A percentile compares a stretch with the other conserved stretches of the same genome.
These are phyloP conservation scores for Mycena rosella DNA, from an alignment of 768 basidiomycete genomes.

Conservation along the genomic window DNA sequence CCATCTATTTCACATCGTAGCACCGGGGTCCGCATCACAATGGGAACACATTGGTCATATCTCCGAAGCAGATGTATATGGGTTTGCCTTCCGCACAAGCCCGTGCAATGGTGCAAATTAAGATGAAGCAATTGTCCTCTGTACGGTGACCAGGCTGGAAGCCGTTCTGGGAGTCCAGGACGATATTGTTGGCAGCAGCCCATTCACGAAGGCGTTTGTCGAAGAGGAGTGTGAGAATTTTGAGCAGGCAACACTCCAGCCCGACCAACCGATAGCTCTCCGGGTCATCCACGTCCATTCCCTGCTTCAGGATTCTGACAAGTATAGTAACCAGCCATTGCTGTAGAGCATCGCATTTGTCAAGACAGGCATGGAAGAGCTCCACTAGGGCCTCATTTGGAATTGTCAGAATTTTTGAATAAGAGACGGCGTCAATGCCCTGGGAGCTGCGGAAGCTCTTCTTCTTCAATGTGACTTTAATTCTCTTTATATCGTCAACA, in stretches of 20 bases:
- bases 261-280: conserved; percentile 35
- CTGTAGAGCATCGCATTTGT: background rate
- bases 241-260: conserved; percentile 37
- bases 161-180: too few relatives aligned
- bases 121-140: too few relatives aligned
- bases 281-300: conserved; percentile 28
- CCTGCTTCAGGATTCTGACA: conserved; percentile 23
- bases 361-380: background rate
- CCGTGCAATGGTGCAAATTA: too few relatives aligned
- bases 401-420: background rate
- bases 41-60: too few relatives aligned
- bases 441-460: background rate
- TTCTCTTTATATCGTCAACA: background rate
- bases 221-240: conserved; percentile 3
- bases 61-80: too few relatives aligned
- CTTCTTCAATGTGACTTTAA: background rate
- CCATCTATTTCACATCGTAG: too few relatives aligned
- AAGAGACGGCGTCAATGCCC: background rate
- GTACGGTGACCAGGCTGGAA: too few relatives aligned
- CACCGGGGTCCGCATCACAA: too few relatives aligned
- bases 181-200: too few relatives aligned
- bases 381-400: background rate
- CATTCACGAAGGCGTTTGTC: too few relatives aligned
- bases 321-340: background rate
- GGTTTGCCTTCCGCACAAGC: too few relatives aligned